Conservation (phyloP, 2,329 filamentous ascomycete genomes). For the Cercospora zeae-maydis region DNA sequence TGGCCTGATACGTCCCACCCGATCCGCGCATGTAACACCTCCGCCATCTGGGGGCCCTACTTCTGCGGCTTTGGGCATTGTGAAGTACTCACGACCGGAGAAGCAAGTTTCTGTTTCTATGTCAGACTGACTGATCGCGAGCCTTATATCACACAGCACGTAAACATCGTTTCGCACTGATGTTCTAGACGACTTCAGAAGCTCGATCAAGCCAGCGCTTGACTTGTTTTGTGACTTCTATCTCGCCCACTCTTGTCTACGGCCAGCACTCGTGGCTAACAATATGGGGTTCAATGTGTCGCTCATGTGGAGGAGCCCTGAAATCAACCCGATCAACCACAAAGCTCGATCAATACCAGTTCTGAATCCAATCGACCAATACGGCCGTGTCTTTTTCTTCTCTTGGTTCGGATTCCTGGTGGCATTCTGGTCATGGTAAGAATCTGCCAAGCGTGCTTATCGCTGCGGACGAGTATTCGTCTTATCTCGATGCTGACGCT, state of each 20-base stretch:
- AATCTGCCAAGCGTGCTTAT: background rate
- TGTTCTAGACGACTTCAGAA: background rate
- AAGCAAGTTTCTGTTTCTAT: slow-evolving; percentile 13
- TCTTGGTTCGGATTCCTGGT: slow-evolving; percentile 83
- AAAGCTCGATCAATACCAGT: slow-evolving; percentile 79
- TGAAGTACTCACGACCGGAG: slow-evolving; percentile 20
- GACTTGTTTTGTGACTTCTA: background rate
- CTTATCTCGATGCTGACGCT: slow-evolving; percentile 3
- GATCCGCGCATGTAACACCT: slow-evolving; percentile 9
- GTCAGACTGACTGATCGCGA: background rate
- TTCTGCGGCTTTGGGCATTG: slow-evolving; percentile 11
- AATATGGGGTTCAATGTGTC: slow-evolving; percentile 24
- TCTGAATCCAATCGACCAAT: slow-evolving; percentile 72
- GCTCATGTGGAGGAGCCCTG: slow-evolving; percentile 54
- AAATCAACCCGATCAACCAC: slow-evolving; percentile 77
- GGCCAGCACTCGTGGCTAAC: background rate
- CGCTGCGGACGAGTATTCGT: background rate
- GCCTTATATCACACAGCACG: background rate
- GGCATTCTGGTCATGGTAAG: slow-evolving; percentile 76
- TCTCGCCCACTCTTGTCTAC: background rate
- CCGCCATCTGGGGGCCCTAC: slow-evolving; percentile 22
- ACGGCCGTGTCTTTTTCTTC: slow-evolving; percentile 88
- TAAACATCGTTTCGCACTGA: background rate
- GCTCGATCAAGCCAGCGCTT: background rate
- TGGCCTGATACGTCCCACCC: background rate